Evolutionary conservation across 345 rosid genomes (phyloP), one percentile per base, ranked within the genome.

Genomic region (thale cress (Arabidopsis thaliana)): DNA sequence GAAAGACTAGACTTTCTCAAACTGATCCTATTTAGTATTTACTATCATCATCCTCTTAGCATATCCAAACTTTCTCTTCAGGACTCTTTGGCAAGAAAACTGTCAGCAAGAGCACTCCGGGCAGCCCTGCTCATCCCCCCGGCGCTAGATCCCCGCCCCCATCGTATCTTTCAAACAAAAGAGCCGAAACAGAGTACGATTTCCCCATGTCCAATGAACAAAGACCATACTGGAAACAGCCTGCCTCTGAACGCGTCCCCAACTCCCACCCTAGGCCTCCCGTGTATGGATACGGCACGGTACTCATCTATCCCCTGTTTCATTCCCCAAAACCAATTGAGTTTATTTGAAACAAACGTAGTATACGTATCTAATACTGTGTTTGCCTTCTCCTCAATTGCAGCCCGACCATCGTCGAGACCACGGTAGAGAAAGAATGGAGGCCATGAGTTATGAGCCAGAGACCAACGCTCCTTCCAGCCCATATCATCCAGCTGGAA

Each of bases 221-320:
- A 49, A 67, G 46, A 67, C 22, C 51, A 7, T 53, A 76, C 59
- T 46, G 44, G 64, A 69, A 55, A 51, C 80, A 53, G n/a, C 80
- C 80, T 0, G 80, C 75, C 1, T 69, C 80, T 45, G 80, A 76
- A 69, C 80, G 75, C 34, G 16, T 76, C 59, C 75, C 80, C 20
- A 77, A 77, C 75, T 56, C 75, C 42, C 66, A 77, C 56, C 5
- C 65, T 37, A 69, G 80, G 59, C 80, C 80, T 63, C 80, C 80
- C 0, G 44, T 69, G 5, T 13, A 62, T 40, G 75, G 80, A 34
- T 63, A 36, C 25, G 71, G 44, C 59, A 69, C 80, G 52, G 80
- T 77, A 77, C 64, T 53, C 37, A 42, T 42, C 48, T 4, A 42
- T 42, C n/a, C 12, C 16, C 4, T 13, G 6, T 51, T 40, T 25